phyloP scores from a whole-genome alignment of 2,329 filamentous ascomycete species.

The Sarocladium brachiariae region DNA sequence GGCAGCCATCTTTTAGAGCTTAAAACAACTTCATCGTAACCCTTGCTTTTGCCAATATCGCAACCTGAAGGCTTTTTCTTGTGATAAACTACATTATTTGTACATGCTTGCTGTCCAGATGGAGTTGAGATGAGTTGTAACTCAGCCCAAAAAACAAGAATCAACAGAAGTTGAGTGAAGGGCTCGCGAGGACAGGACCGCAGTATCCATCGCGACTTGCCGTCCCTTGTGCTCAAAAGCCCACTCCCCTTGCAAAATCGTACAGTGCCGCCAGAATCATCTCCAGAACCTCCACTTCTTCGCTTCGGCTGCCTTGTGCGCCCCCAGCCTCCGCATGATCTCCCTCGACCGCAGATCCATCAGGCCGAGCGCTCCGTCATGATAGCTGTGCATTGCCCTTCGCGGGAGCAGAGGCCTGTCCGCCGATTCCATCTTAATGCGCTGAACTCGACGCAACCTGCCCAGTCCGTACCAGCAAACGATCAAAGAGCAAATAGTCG shows the following conservation, averaged over 20 bases:
- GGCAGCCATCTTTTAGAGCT: not conserved
- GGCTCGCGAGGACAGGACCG: slow-evolving; percentile 1
- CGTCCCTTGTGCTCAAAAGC: not conserved
- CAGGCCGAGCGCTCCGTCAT: slow-evolving; percentile 41
- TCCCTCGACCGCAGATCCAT: slow-evolving; percentile 49
- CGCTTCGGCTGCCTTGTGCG: slow-evolving; percentile 36
- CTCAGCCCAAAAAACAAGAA: not conserved
- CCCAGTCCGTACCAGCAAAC: slow-evolving; percentile 79
- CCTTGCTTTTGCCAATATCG: too few species aligned
- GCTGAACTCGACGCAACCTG: slow-evolving; percentile 78
- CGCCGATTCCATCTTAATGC: slow-evolving; percentile 70
- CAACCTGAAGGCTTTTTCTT: too few species aligned
- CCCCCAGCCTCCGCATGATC: slow-evolving; percentile 44
- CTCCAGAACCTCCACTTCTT: slow-evolving; percentile 24
- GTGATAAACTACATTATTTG: too few species aligned
- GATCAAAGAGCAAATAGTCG: slow-evolving; percentile 63
- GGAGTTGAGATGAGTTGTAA: slow-evolving; percentile 2
- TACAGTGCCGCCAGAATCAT: not conserved
- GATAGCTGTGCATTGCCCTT: slow-evolving; percentile 33
- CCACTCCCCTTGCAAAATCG: not conserved
- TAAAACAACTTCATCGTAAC: slow-evolving; percentile 2
- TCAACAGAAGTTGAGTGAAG: not conserved
- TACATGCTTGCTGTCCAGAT: not conserved
- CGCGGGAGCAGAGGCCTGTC: slow-evolving; percentile 33
- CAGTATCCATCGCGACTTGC: not conserved